These are phyloP conservation scores for Suillus weaverae DNA, from an alignment of 768 basidiomycete species.

Conservation along the genomic window DNA sequence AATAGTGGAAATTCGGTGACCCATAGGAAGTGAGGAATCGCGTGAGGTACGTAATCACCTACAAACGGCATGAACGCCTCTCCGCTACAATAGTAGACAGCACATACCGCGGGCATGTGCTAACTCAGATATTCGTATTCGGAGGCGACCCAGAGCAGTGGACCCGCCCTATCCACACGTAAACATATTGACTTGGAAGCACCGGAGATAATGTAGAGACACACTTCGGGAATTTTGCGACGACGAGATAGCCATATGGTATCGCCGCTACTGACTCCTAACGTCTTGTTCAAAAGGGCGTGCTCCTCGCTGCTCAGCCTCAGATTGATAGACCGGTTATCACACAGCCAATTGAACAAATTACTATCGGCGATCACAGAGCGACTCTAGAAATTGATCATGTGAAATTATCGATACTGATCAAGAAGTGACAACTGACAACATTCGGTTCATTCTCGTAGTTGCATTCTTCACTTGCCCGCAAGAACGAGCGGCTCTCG, in stretches of 20 bases:
- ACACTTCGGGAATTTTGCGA: constrained; percentile 51
- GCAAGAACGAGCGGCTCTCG: constrained; percentile 27
- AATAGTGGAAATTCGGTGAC: constrained; percentile 95
- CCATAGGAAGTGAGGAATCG: constrained; percentile 85
- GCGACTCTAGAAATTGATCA: constrained; percentile 42
- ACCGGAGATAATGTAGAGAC: constrained; percentile 18
- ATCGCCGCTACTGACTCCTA: constrained; percentile 51
- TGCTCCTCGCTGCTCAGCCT: constrained; percentile 28
- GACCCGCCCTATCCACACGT: constrained; percentile 71
- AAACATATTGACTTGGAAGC: constrained; percentile 11
- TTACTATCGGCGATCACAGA: constrained; percentile 49
- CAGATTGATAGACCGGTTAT: constrained; percentile 30
- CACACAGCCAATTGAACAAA: constrained; percentile 46
- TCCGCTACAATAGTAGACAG: constrained; percentile 13
- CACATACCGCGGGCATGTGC: constrained; percentile 63
- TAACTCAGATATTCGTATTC: constrained; percentile 63
- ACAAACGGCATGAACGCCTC: constrained; percentile 17
- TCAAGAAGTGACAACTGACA: constrained; percentile 20
- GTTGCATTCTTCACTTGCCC: constrained; percentile 22
- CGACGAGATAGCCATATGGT: constrained; percentile 60
- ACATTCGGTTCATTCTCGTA: constrained; percentile 24
- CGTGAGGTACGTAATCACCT: constrained; percentile 59
- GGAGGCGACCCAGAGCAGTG: constrained; percentile 72
- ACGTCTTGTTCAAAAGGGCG: constrained; percentile 37
- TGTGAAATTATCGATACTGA: neutral